phyloP scores from a whole-genome alignment of 495 filamentous ascomycete genomes.

The Achaetomiella virescens region DNA sequence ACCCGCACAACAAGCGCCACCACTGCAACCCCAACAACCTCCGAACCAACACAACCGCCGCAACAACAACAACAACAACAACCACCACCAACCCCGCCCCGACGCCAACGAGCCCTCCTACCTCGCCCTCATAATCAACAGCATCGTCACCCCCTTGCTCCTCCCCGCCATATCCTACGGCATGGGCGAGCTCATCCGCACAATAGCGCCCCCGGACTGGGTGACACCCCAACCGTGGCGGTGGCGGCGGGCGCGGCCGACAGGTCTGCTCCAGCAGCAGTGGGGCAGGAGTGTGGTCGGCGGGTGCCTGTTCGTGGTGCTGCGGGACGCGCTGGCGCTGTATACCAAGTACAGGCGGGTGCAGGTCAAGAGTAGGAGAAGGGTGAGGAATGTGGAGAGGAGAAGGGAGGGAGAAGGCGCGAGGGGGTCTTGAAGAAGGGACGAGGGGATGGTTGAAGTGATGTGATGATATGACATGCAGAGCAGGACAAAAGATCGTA shows the following conservation, averaged over 20 bases:
- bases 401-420: background rate
- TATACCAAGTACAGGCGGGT: slow-evolving; percentile 71
- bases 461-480: background rate
- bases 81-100: slow-evolving; percentile 7
- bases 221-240: slow-evolving; percentile 48
- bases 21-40: background rate
- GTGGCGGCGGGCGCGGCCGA: background rate
- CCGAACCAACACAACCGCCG: slow-evolving; percentile 3
- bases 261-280: slow-evolving; percentile 62
- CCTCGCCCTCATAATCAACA: slow-evolving; percentile 26
- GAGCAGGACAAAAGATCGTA: too few species aligned
- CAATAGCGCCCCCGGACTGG: slow-evolving; percentile 57
- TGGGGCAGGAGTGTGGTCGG: slow-evolving; percentile 79
- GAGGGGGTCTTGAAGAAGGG: too few species aligned
- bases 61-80: background rate
- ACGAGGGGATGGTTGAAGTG: background rate
- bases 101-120: slow-evolving; percentile 6
- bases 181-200: slow-evolving; percentile 62
- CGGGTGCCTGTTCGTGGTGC: slow-evolving; percentile 70
- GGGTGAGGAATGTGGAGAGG: slow-evolving; percentile 52
- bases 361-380: slow-evolving; percentile 58
- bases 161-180: slow-evolving; percentile 40
- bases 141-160: slow-evolving; percentile 35
- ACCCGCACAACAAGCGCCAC: background rate
- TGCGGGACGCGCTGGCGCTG: slow-evolving; percentile 68